These are phyloP conservation scores for Annulohypoxylon nitens DNA, from an alignment of 495 filamentous ascomycete genomes.

Conservation along the genomic window DNA sequence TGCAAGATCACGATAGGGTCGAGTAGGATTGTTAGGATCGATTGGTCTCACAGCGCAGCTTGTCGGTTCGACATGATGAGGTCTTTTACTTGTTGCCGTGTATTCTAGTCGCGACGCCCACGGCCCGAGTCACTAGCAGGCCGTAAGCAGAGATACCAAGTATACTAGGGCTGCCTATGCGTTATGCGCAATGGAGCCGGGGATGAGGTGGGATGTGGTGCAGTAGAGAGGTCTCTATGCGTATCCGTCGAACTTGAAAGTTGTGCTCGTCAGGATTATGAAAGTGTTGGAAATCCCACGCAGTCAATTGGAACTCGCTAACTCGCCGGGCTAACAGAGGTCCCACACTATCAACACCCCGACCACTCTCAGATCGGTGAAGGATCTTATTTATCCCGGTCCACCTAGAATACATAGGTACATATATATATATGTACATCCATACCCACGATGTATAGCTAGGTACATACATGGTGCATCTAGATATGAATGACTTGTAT, in stretches of 20 bases:
- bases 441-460: no score
- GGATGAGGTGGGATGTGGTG: neutral
- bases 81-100: slow-evolving; percentile 28
- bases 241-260: slow-evolving; percentile 19
- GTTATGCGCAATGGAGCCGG: slow-evolving; percentile 15
- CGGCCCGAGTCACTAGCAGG: slow-evolving; percentile 19
- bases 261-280: slow-evolving; percentile 20
- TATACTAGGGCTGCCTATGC: slow-evolving; percentile 18
- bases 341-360: neutral
- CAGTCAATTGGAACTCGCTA: slow-evolving; percentile 44
- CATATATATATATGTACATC: neutral
- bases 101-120: slow-evolving; percentile 19
- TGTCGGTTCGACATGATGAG: slow-evolving; percentile 61
- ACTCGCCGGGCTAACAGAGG: slow-evolving; percentile 7
- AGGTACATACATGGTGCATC: no score
- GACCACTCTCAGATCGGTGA: slow-evolving; percentile 16
- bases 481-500: neutral
- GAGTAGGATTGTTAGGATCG: neutral
- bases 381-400: slow-evolving; percentile 27
- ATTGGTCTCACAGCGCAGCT: slow-evolving; percentile 60
- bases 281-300: slow-evolving; percentile 42
- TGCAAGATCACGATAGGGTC: neutral
- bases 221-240: neutral
- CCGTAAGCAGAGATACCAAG: slow-evolving; percentile 12
- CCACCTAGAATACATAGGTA: neutral